Conservation (phyloP, 768 basidiomycete genomes). For the Mrakia blollopis region DNA sequence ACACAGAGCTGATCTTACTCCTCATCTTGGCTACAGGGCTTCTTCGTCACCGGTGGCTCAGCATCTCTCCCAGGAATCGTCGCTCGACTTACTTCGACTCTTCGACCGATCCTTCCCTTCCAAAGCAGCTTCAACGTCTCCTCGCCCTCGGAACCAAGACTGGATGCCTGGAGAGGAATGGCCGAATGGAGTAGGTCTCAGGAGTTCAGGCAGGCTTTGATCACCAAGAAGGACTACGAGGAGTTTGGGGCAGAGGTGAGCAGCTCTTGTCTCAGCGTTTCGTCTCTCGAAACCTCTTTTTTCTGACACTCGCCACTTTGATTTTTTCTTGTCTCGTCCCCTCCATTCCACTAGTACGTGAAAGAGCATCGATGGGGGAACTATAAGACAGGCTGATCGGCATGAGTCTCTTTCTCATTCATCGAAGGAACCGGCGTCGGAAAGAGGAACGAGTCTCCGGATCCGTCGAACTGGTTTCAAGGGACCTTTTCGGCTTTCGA, state of each 20-base stretch:
- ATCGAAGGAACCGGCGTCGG: neutral
- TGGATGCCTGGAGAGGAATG: constrained; percentile 93
- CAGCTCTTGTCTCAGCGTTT: neutral
- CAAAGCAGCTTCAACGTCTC: constrained; percentile 65
- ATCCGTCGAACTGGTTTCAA: too few relatives aligned
- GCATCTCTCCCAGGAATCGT: constrained; percentile 66
- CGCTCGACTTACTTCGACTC: constrained; percentile 60
- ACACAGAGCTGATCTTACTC: neutral
- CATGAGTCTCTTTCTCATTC: neutral
- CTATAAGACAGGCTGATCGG: constrained; percentile 47
- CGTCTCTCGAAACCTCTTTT: neutral
- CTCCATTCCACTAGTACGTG: constrained; percentile 49
- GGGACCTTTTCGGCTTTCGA: too few relatives aligned
- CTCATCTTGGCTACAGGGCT: constrained; percentile 54
- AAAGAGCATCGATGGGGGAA: constrained; percentile 92
- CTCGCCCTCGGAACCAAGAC: constrained; percentile 59
- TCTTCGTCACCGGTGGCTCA: constrained; percentile 82
- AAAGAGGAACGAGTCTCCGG: neutral
- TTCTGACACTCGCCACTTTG: neutral
- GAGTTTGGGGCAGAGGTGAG: constrained; percentile 72
- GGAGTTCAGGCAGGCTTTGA: constrained; percentile 51
- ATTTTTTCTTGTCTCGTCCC: neutral
- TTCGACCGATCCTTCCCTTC: constrained; percentile 82
- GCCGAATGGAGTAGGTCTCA: constrained; percentile 52
- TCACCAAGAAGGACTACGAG: constrained; percentile 77